These are phyloP conservation scores for Tarenaya hassleriana DNA, from an alignment of 345 rosid genomes.

Conservation along the genomic window DNA sequence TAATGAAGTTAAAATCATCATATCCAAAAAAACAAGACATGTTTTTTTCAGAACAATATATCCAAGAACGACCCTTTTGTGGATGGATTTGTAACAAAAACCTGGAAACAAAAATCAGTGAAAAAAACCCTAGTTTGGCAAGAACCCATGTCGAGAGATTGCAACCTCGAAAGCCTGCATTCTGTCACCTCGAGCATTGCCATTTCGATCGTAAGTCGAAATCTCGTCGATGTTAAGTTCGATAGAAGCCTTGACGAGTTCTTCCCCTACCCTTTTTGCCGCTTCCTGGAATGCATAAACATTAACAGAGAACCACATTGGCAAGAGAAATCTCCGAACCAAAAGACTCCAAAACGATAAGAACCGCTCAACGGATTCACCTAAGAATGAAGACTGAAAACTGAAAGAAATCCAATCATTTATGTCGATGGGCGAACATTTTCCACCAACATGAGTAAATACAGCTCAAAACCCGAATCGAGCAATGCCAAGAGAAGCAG, in stretches of 20 bases:
- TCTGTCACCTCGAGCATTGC: constrained; percentile 65
- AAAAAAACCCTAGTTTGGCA: constrained; percentile 45
- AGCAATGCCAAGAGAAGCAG: no score
- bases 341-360: neutral
- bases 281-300: constrained; percentile 52
- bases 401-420: neutral
- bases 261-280: constrained; percentile 75
- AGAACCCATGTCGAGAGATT: constrained; percentile 58
- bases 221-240: constrained; percentile 61
- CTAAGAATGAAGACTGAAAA: neutral
- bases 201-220: constrained; percentile 77
- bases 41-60: no score
- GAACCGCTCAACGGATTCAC: no score
- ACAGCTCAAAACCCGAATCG: no score
- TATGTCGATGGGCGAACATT: neutral
- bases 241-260: constrained; percentile 57
- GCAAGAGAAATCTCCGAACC: neutral
- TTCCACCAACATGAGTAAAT: no score
- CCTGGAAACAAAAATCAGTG: no score
- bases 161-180: constrained; percentile 77
- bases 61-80: no score
- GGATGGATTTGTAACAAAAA: no score
- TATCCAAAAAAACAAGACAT: no score
- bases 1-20: no score
- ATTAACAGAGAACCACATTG: neutral